Evolutionary conservation across 331 rosid species (phyloP).

Genomic region (Saraca asoca): DNA sequence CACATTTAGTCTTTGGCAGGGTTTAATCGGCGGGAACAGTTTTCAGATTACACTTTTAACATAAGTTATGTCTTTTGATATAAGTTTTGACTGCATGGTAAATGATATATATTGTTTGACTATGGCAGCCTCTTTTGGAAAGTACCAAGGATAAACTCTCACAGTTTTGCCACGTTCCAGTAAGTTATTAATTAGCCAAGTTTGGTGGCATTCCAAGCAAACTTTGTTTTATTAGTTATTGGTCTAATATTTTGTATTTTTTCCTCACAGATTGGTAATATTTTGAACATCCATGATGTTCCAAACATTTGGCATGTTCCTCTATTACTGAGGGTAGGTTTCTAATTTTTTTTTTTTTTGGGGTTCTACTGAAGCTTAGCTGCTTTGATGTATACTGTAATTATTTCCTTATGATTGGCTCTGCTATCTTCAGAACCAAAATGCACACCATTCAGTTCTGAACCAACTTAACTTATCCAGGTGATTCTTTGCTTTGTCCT

Average conservation of each 20-base stretch:
- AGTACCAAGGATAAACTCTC: slow-evolving; percentile 87
- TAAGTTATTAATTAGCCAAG: slow-evolving; percentile 53
- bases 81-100: slow-evolving; percentile 28
- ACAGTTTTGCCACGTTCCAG: slow-evolving; percentile 96
- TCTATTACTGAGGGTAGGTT: slow-evolving; percentile 86
- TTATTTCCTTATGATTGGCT: slow-evolving; percentile 35
- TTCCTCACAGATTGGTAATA: slow-evolving; percentile 70
- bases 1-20: no score
- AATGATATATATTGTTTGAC: slow-evolving; percentile 36
- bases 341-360: slow-evolving; percentile 27
- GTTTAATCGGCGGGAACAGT: no score
- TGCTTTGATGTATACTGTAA: slow-evolving; percentile 25
- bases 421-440: slow-evolving; percentile 74
- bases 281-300: slow-evolving; percentile 91
- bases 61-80: slow-evolving; percentile 17
- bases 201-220: slow-evolving; percentile 35
- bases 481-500: slow-evolving; percentile 45
- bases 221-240: slow-evolving; percentile 28
- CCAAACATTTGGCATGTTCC: slow-evolving; percentile 99
- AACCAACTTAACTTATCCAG: slow-evolving; percentile 72
- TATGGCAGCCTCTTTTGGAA: slow-evolving; percentile 82
- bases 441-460: slow-evolving; percentile 83
- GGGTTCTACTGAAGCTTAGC: slow-evolving; percentile 29
- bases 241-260: slow-evolving; percentile 33
- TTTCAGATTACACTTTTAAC: no score